Conservation (phyloP, 2,329 filamentous ascomycete species). For the Amphichorda felina region DNA sequence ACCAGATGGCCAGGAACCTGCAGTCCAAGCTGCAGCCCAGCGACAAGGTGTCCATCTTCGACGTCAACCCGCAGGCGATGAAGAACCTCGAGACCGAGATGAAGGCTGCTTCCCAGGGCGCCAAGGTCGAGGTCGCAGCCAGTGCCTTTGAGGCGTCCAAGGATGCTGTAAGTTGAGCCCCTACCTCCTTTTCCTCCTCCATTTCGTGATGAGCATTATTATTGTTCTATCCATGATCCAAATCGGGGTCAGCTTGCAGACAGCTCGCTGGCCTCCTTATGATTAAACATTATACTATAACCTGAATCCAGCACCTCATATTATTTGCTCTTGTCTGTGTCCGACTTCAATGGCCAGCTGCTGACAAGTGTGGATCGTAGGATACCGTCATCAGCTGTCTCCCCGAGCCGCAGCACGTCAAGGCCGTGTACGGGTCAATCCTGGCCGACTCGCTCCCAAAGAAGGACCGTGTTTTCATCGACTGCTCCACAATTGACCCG, state of each 20-base stretch:
- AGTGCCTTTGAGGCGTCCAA: slow-evolving; percentile 35
- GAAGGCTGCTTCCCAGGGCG: slow-evolving; percentile 29
- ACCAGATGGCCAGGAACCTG: slow-evolving; percentile 52
- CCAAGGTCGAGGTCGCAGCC: slow-evolving; percentile 29
- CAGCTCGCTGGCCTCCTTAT: slow-evolving; percentile 37
- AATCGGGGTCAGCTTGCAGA: slow-evolving; percentile 45
- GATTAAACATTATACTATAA: slow-evolving; percentile 46
- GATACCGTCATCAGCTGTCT: slow-evolving; percentile 80
- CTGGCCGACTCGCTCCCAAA: slow-evolving; percentile 41
- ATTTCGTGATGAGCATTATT: slow-evolving; percentile 8
- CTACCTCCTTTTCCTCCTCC: slow-evolving; percentile 1
- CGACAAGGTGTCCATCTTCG: slow-evolving; percentile 41
- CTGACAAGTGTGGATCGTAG: slow-evolving; percentile 19
- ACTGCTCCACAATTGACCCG: slow-evolving; percentile 94
- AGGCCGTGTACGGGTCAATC: slow-evolving; percentile 69
- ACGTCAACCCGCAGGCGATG: slow-evolving; percentile 40
- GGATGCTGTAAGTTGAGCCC: slow-evolving; percentile 33
- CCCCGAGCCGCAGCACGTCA: slow-evolving; percentile 81
- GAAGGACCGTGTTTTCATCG: slow-evolving; percentile 71
- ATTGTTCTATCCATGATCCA: slow-evolving; percentile 54
- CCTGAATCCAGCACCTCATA: too few species aligned
- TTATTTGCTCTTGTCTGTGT: too few species aligned
- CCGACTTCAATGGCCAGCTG: too few species aligned
- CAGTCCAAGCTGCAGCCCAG: slow-evolving; percentile 39
- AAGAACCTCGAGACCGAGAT: slow-evolving; percentile 35